phyloP scores from a whole-genome alignment of 768 basidiomycete genomes.

The Pleurotus eryngii region DNA sequence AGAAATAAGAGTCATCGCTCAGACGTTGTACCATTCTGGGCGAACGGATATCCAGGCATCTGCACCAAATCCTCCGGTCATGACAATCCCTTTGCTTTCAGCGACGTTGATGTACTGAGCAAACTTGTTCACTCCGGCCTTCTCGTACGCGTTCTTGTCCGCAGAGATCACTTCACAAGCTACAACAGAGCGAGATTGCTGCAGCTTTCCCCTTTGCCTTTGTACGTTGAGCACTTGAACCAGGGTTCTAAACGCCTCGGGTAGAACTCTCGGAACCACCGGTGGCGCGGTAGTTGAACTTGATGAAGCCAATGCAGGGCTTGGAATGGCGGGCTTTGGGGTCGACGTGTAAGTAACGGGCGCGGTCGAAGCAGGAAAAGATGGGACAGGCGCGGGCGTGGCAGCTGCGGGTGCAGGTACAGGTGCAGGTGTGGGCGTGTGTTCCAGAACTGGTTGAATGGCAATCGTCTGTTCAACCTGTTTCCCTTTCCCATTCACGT shows the following conservation, averaged over 20 bases:
- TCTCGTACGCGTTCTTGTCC: not conserved
- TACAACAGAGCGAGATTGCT: not conserved
- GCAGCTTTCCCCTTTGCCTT: not conserved
- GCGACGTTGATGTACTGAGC: not conserved
- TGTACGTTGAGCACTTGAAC: not conserved
- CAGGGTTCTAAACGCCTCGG: not conserved
- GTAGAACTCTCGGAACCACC: not conserved
- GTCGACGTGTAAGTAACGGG: not conserved
- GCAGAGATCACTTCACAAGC: constrained; percentile 1
- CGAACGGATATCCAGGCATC: not conserved
- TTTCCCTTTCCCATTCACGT: not conserved
- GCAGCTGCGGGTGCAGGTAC: not conserved
- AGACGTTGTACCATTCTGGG: not conserved
- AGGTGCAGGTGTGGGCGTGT: no score
- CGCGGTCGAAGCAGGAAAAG: not conserved
- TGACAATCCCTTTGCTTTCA: constrained; percentile 1
- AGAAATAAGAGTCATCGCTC: no score
- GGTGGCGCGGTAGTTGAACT: not conserved
- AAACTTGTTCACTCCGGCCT: constrained; percentile 1
- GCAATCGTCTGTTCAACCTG: not conserved
- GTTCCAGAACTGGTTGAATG: no score
- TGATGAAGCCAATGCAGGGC: not conserved
- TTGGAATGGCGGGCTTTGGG: not conserved
- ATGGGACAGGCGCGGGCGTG: not conserved
- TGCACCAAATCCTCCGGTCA: not conserved